A percentile compares a stretch with the other conserved stretches of the same genome.
Conservation (phyloP, 352 stramenopile species). For the Blastocystis sp. region DNA sequence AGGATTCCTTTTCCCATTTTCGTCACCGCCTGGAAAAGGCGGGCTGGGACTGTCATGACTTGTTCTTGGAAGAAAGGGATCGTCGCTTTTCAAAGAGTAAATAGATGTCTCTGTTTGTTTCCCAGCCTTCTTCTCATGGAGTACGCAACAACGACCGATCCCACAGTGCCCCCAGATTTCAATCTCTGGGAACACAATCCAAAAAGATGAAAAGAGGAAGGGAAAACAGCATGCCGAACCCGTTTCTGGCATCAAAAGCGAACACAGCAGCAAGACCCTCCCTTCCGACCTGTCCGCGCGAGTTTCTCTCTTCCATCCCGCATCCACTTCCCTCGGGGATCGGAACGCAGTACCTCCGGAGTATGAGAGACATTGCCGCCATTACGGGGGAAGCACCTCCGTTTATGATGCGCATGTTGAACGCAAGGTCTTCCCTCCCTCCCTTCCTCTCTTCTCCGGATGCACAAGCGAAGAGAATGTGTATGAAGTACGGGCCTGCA, state of each 20-base stretch:
- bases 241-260: not conserved
- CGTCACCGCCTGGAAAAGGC: not conserved
- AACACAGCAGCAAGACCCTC: not conserved
- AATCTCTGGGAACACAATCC: constrained; percentile 5
- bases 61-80: constrained; percentile 65
- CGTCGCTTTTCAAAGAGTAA: not conserved
- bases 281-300: not conserved
- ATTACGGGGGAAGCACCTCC: constrained; percentile 21
- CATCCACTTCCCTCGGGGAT: not conserved
- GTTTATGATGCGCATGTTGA: not conserved
- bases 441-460: not conserved
- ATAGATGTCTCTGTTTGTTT: not conserved
- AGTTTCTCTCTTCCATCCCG: constrained; percentile 25
- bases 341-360: not conserved
- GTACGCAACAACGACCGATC: too few species aligned
- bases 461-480: too few species aligned
- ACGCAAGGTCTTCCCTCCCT: not conserved
- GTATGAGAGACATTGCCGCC: not conserved
- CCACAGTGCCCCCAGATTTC: not conserved
- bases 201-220: not conserved
- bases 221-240: not conserved
- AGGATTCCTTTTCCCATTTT: constrained; percentile 2
- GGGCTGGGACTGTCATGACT: constrained; percentile 30
- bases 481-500: too few species aligned
- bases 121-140: too few species aligned